Base-by-base conservation (phyloP, 2,329 filamentous ascomycete genomes). In the Neurospora crassa region DNA sequence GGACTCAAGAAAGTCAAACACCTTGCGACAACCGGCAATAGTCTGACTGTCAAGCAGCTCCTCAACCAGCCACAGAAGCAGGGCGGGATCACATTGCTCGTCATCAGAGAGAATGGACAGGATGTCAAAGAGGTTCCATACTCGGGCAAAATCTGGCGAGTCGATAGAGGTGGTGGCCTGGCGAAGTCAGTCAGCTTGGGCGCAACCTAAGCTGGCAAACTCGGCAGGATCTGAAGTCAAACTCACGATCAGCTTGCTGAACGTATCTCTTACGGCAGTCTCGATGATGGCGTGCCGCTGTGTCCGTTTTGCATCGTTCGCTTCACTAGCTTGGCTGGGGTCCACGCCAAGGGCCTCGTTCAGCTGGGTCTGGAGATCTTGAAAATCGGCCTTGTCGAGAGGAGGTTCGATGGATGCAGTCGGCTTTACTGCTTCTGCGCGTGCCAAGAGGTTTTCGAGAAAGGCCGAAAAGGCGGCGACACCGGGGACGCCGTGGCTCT, bases 1-100 rank as follows among this genome's bases (percentile, higher is more conserved):
- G 29, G 96, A 97, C 80, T 99, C 96, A 63, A 99, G 87, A 77
- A 94, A 99, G 78, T 97, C 94, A 79, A 99, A 98, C 16, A 98
- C 91, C 73, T 89, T 92, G 72, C 94, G 90, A 79, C 96, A 99
- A 41, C 93, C 94, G 34, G 93, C 88, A 59, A 97, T 97, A 0
- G 94, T 97, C 80, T 99, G 95, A 78, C 94, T 97, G 80, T 99
- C 96, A 37, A 99, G 86, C 1, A 99, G 87, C 81, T 98, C 96
- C 79, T 99, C 96, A 24, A 97, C 90, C 18, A 99, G 88, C 87
- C 92, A 94, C 77, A 97, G 94, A 8, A 96, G 86, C 10, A 99
- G 84, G 20, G 91, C 92, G 0, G 93, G 89, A 74, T 97, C 94
- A 79, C 84, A 90, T 82, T 86, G 86, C 84, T 91, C 91, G 78